Evolutionary conservation across 2,329 filamentous ascomycete species (phyloP), one percentile per base, ranked within the genome.

Genomic region (Ophiostoma quercus): DNA sequence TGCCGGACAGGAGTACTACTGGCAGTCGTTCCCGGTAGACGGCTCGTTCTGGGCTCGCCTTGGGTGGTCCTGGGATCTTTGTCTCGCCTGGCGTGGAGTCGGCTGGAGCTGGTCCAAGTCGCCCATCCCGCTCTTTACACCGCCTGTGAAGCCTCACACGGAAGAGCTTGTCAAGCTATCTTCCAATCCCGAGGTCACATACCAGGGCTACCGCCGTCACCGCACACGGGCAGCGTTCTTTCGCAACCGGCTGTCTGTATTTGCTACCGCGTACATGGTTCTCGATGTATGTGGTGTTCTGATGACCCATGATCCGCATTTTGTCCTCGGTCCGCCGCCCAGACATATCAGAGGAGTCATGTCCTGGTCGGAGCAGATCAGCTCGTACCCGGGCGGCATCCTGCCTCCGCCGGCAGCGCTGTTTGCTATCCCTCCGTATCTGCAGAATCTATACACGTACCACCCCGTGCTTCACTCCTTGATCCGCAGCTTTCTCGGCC

Each of bases 291-390:
- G 92, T 68, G 91, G 90, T 75, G 84, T 88, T 1, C 72, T 87
- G 72, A 88, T 92, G 81, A 88, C 89, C 74, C 85, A 86, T 68
- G 94, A 98, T 75, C 88, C 90, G 0, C 96, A 94, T 80, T 96
- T 94, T 79, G 75, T 88, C 71, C 76, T 85, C 32, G 84, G 87
- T 0, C 79, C 82, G 0, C 69, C 70, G 19, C 72, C 71, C 34
- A 47, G 25, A 22, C n/a, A 12, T 76, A 78, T 68, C 71, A 73
- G 29, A 8, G 37, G 65, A 6, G 16, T 25, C 16, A 7, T 5
- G 1, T 22, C 68, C 11, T 79, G 80, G 1, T 76, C 79, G 3
- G 68, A 43, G 16, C 71, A 73, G 67, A 7, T 34, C 14, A 54
- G 68, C 14, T 32, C n/a, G 6, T 70, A 66, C 41, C 66, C 70